Evolutionary conservation across 192 early-diverging fungal species (phyloP).

Genomic region (Gigaspora rosea): DNA sequence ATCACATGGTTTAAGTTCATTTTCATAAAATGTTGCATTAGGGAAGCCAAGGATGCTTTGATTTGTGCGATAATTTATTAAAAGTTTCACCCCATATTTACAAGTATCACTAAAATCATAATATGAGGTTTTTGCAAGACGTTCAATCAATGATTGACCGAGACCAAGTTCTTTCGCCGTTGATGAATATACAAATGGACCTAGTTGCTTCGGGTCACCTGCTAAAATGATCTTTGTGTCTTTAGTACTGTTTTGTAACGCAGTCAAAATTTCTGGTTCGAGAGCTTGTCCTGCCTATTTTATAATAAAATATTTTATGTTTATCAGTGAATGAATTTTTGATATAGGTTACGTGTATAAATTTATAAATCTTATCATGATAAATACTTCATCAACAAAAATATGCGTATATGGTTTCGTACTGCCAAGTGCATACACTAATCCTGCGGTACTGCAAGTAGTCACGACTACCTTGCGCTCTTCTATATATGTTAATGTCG

Average conservation of each 20-base stretch:
- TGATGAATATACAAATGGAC: conserved; percentile 1
- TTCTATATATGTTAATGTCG: not conserved
- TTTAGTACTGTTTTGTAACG: not conserved
- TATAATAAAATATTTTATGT: not conserved
- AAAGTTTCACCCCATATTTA: not conserved
- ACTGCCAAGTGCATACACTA: not conserved
- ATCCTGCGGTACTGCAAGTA: not conserved
- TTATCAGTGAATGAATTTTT: no score
- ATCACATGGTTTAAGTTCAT: not conserved
- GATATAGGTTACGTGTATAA: not conserved
- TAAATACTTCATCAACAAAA: conserved; percentile 5
- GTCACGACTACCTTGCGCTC: not conserved
- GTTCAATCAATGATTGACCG: not conserved
- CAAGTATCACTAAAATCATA: not conserved
- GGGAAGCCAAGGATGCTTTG: not conserved
- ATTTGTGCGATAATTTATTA: not conserved
- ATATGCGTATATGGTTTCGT: not conserved
- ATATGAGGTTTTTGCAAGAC: not conserved
- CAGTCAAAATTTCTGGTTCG: not conserved
- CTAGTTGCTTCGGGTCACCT: not conserved
- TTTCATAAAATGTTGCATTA: not conserved
- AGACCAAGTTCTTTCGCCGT: not conserved
- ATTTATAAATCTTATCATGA: not conserved
- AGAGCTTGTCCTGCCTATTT: not conserved
- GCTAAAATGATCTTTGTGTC: not conserved